Percentiles rank a stretch among this genome's conserved stretches.
Evolutionary conservation across 345 rosid species (phyloP).

Genomic region (Linum trigynum): DNA sequence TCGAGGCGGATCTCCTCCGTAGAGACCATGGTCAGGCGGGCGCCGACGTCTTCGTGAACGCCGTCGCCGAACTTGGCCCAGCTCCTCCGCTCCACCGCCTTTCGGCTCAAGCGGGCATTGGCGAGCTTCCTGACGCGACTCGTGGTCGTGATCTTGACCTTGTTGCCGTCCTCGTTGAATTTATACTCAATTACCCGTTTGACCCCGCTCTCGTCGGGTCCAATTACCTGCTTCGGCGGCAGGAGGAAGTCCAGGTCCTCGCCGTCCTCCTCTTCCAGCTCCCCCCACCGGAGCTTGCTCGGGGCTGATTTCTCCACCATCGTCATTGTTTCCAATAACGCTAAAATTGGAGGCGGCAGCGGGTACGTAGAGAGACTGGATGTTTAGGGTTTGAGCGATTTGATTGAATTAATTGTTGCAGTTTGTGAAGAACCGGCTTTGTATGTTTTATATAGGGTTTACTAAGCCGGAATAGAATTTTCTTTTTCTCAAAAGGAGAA

Average conservation of each 20-base stretch:
- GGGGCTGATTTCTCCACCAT: slow-evolving; percentile 1
- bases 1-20: slow-evolving; percentile 62
- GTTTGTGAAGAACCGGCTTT: too few species aligned
- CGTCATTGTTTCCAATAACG: too few species aligned
- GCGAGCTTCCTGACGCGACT: slow-evolving; percentile 52
- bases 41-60: slow-evolving; percentile 49
- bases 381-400: too few species aligned
- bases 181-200: slow-evolving; percentile 61
- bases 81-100: slow-evolving; percentile 49
- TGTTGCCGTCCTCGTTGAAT: slow-evolving; percentile 59
- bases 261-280: slow-evolving; percentile 52
- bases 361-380: too few species aligned
- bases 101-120: slow-evolving; percentile 45
- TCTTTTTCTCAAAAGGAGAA: too few species aligned
- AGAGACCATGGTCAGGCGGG: slow-evolving; percentile 63
- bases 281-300: slow-evolving; percentile 56
- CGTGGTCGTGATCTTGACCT: slow-evolving; percentile 57
- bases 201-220: slow-evolving; percentile 73
- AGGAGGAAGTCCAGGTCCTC: slow-evolving; percentile 60
- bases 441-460: too few species aligned
- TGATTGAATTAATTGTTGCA: too few species aligned
- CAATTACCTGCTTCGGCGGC: slow-evolving; percentile 62
- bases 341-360: too few species aligned
- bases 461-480: too few species aligned
- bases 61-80: slow-evolving; percentile 80